phyloP scores from a whole-genome alignment of 257 asterid genomes.

The Pogostemon cablin region DNA sequence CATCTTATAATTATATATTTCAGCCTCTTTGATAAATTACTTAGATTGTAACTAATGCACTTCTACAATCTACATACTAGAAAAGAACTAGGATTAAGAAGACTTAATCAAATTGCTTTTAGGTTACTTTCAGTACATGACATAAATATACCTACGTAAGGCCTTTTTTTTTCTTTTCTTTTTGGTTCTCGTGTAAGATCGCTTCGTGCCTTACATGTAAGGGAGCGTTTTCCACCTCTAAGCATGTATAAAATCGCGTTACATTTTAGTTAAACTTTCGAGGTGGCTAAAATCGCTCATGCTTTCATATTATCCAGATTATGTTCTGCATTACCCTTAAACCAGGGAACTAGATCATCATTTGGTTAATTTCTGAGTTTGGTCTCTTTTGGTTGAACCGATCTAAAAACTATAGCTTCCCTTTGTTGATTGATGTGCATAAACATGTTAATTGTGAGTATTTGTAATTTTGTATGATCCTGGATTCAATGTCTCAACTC shows the following conservation, averaged over 20 bases:
- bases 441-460: background rate
- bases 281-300: background rate
- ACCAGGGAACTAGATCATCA: conserved; percentile 18
- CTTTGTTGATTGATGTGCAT: background rate
- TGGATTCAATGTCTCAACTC: background rate
- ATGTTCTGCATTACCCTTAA: conserved; percentile 6
- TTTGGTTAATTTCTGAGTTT: conserved; percentile 2
- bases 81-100: too few species aligned
- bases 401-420: background rate
- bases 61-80: too few species aligned
- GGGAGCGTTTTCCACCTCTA: too few species aligned
- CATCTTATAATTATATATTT: too few species aligned
- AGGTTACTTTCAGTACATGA: too few species aligned
- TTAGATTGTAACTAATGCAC: too few species aligned
- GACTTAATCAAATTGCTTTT: too few species aligned
- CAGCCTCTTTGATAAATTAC: too few species aligned
- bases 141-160: too few species aligned
- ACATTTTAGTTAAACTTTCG: background rate
- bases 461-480: background rate
- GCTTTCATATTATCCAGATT: conserved; percentile 6
- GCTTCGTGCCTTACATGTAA: too few species aligned
- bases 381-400: background rate
- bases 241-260: background rate
- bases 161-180: too few species aligned
- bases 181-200: too few species aligned